phyloP scores from a whole-genome alignment of 371 early-diverging fungal genomes.

The Gilbertella persicaria region DNA sequence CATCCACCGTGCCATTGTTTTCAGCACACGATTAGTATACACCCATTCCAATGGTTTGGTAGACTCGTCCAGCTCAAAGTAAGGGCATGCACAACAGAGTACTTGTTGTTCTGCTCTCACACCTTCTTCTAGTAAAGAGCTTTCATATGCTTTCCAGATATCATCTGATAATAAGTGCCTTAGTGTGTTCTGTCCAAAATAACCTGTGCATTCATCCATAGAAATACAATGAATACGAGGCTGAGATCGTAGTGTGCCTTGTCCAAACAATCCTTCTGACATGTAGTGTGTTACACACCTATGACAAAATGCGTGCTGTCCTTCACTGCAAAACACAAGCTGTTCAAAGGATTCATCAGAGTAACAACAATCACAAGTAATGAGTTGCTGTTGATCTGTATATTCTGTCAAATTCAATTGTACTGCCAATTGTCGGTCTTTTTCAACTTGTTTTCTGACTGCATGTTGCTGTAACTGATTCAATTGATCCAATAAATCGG shows the following conservation, averaged over 20 bases:
- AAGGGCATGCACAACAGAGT: constrained; percentile 56
- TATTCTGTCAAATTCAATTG: constrained; percentile 48
- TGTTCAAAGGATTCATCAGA: constrained; percentile 56
- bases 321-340: constrained; percentile 51
- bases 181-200: constrained; percentile 28
- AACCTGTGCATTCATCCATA: constrained; percentile 36
- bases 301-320: constrained; percentile 56
- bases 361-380: constrained; percentile 62
- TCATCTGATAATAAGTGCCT: constrained; percentile 31
- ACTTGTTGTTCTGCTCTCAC: constrained; percentile 24
- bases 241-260: constrained; percentile 53
- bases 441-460: constrained; percentile 18
- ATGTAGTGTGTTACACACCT: constrained; percentile 46
- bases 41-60: constrained; percentile 14
- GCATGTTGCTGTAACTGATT: constrained; percentile 17
- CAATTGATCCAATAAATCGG: constrained; percentile 33
- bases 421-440: constrained; percentile 37
- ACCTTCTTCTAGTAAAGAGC: constrained; percentile 42
- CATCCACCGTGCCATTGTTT: constrained; percentile 18
- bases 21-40: background rate
- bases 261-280: constrained; percentile 59
- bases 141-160: constrained; percentile 43
- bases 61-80: constrained; percentile 51
- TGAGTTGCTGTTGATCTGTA: constrained; percentile 32
- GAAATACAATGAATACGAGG: constrained; percentile 45